phyloP scores from a whole-genome alignment of 768 basidiomycete genomes.

The Lentinula lateritia region DNA sequence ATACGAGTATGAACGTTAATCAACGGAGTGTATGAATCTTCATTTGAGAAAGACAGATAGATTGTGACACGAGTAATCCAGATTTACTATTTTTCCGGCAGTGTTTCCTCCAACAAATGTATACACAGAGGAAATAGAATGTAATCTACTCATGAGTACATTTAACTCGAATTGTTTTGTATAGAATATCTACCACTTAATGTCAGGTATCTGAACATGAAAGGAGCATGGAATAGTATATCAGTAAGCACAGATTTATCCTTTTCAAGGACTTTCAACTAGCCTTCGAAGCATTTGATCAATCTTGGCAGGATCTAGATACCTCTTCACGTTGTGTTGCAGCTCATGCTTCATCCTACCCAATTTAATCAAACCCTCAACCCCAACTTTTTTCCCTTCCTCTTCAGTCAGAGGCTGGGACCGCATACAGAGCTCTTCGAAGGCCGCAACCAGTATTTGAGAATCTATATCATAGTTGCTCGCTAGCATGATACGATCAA shows the following conservation, averaged over 20 bases:
- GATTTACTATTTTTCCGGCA: no score
- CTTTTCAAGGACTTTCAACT: not conserved
- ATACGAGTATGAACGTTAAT: no score
- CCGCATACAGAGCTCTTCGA: not conserved
- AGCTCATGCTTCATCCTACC: constrained; percentile 1
- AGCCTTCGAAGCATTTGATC: not conserved
- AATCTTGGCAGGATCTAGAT: not conserved
- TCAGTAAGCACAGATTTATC: not conserved
- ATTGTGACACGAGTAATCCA: no score
- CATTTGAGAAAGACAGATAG: no score
- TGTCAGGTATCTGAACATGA: not conserved
- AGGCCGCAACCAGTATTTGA: not conserved
- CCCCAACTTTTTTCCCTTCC: not conserved
- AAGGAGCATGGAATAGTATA: not conserved
- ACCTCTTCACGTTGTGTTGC: not conserved
- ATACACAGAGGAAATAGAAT: no score
- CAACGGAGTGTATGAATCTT: no score
- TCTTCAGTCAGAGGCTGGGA: not conserved
- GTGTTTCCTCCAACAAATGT: no score
- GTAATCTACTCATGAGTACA: no score
- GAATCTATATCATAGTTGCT: not conserved
- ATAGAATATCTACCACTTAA: no score
- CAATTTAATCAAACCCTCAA: not conserved
- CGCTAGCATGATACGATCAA: not conserved
- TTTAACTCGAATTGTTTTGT: no score